Base-by-base conservation (phyloP, 495 filamentous ascomycete genomes). In the Copromyces sp. region DNA sequence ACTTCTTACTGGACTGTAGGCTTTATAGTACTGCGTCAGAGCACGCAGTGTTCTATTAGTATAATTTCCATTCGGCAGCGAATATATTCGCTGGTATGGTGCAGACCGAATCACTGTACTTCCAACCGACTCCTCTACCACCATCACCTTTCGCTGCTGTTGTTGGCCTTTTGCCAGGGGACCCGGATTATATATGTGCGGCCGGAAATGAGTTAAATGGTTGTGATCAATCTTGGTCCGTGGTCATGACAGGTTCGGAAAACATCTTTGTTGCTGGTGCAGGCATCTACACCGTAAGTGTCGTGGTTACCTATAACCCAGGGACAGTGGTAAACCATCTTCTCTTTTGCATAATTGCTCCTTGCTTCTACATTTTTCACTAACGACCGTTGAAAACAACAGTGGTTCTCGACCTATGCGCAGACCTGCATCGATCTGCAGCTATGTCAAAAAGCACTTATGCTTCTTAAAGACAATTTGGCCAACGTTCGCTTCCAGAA, bases 101-200 rank as follows among this genome's bases (percentile, higher is more conserved):
- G 70, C 94, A 98, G 79, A 90, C 92, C 5, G 94, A 98, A 81
- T 94, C 94, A 0, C 91, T 94, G 17, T 97, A 97, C 82, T 93
- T 89, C 83, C 92, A 94, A 82, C 85, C 87, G 74, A 94, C 94
- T 81, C 93, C 94, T 1, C 84, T 86, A 72, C 86, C 92, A 2
- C 83, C 90, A 11, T 81, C 80, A 8, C 90, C 90, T 12, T 92
- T 90, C 82, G 9, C 35, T 9, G 17, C 9, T 16, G 72, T 68
- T 14, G 70, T 80, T 35, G 75, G 72, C 37, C 9, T 17, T 4
- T 75, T 77, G 35, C 38, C 69, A 1, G 69, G 71, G 4, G 75
- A 79, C 45, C 77, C 78, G 0, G 47, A 71, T 7, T 77, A 75
- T 65, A 32, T 42, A 8, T 69, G 70, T 47, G 68, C 68, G 4